Base-by-base conservation (phyloP, 2,329 filamentous ascomycete genomes). In the Pseudogymnoascus sp. region DNA sequence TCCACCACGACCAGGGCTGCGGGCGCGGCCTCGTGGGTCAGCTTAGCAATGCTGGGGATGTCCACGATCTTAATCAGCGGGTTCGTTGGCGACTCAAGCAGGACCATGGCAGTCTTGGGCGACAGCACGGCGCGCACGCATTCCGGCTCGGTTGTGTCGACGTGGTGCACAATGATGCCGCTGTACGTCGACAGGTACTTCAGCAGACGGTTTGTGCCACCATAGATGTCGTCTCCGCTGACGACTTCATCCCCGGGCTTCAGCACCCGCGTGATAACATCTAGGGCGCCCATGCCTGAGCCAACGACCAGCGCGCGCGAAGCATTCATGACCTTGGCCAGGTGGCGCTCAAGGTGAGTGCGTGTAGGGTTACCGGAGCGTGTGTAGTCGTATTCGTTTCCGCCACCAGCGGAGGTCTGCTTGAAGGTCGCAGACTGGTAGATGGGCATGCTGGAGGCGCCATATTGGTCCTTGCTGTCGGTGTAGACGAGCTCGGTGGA, bases 401-500 rank as follows among this genome's bases (percentile, higher is more conserved):
- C 91, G 63, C 90, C 91, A 50, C 76, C 81, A 64, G 89, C 88
- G 16, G 88, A 90, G 20, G 83, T 84, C 76, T 97, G 94, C 78
- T 99, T 99, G 81, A 99, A 99, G 37, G 94, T 99, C 57, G 94
- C 95, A 57, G 91, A 96, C 82, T 96, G 94, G 76, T 99, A 99
- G 72, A 99, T 97, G 60, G 94, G 94, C 69, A 96, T 88, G 74
- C 92, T 97, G 68, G 91, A 96, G 62, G 94, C 85, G 71, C 95
- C 95, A 79, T 97, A 97, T 78, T 99, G 94, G 75, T 99, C 94
- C 76, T 88, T 94, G 73, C 88, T 86, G 69, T 99, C 94, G 59
- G 93, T 97, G 75, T 93, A 97, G 63, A 99, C 94, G 65, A 99
- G 80, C 77, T 99, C 94, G 4, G 94, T 99, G 62, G 93, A 93